Conservation (phyloP, 441 rosid genomes). For the Hura crepitans region DNA sequence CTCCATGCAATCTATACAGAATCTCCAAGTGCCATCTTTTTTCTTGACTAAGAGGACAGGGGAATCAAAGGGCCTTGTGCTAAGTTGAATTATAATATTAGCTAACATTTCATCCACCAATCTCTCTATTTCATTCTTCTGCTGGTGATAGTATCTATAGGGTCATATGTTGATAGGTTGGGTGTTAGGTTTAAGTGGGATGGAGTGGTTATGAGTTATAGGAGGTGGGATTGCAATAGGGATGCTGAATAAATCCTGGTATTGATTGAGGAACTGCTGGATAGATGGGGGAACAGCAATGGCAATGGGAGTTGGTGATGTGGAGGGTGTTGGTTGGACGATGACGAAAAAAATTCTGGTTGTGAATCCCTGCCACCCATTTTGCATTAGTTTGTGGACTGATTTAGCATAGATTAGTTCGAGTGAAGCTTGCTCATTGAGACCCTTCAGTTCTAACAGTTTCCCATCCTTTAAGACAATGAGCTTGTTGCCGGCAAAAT, state of each 20-base stretch:
- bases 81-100: background rate
- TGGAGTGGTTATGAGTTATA: background rate
- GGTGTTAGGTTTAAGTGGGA: background rate
- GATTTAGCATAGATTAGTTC: background rate
- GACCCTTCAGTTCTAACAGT: background rate
- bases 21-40: background rate
- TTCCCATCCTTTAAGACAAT: background rate
- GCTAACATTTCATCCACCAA: background rate
- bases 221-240: background rate
- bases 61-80: background rate
- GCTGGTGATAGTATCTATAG: background rate
- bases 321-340: background rate
- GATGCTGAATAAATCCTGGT: background rate
- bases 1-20: background rate
- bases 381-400: background rate
- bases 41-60: background rate
- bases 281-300: background rate
- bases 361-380: background rate
- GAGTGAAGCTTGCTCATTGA: background rate
- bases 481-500: background rate
- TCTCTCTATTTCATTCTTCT: background rate
- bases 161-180: background rate
- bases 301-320: no score
- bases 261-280: background rate
- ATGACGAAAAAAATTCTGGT: background rate